Conservation (phyloP, 2,329 filamentous ascomycete species). For the Sporothrix brunneoviolacea region DNA sequence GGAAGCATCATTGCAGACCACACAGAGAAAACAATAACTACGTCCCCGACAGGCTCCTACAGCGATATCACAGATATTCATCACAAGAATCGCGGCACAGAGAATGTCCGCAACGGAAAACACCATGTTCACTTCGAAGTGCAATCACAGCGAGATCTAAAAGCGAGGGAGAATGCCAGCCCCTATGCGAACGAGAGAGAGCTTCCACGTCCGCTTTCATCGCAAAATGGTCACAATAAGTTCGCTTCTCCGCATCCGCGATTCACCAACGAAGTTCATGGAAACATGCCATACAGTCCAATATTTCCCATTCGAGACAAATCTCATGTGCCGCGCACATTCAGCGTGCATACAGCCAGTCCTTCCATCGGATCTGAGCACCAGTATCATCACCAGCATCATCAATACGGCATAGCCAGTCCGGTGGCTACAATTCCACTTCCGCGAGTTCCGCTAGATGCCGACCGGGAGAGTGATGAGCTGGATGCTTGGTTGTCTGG, state of each 20-base stretch:
- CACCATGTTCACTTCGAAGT: no score
- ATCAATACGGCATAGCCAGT: neutral
- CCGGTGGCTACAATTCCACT: neutral
- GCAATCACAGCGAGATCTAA: no score
- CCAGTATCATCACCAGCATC: neutral
- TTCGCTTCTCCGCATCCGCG: neutral
- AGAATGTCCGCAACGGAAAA: no score
- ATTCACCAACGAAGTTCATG: neutral
- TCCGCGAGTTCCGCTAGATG: neutral
- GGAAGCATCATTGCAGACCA: no score
- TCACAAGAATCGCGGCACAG: no score
- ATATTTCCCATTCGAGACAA: neutral
- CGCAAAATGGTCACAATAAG: no score
- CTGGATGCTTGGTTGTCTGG: neutral
- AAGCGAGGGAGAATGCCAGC: no score
- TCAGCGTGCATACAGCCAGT: slow-evolving; percentile 16
- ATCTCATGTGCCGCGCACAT: slow-evolving; percentile 6
- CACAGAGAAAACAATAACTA: no score
- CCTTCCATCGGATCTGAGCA: neutral
- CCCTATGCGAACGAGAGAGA: no score
- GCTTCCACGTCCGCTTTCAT: no score
- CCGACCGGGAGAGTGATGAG: neutral
- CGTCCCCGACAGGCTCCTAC: no score
- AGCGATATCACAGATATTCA: no score
- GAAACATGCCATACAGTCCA: neutral